Base-by-base conservation (phyloP, 169 alveolate genomes). In the Eimeria acervulina region DNA sequence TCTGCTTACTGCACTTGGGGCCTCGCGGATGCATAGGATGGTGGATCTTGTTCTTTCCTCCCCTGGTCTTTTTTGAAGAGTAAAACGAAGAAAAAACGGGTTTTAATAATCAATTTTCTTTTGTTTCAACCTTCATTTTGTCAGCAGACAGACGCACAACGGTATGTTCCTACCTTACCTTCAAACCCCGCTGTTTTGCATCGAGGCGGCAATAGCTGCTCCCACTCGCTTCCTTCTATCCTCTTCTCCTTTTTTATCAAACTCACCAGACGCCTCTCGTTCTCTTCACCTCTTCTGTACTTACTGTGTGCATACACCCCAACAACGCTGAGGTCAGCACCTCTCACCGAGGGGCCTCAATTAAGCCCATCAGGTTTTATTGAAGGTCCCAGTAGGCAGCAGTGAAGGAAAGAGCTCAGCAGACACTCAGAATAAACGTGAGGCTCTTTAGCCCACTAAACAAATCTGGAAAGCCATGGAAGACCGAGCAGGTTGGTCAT, bases 401-500 rank as follows among this genome's bases (percentile, higher is more conserved):
- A n/a, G 36, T 26, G 8, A 26, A n/a, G 74, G 13, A 2, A n/a
- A 63, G 13, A 63, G 38, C 38, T 17, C 38, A 26, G 38, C 5
- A 63, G 1, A 26, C 33, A 59, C 28, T n/a, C 8, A 12, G 68
- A 0, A 1, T 12, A 21, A 12, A 17, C 26, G 3, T 47, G n/a
- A 21, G 68, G 68, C 68, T 12, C 19, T 0, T 59, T 59, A 0
- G 68, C 68, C 68, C 68, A 59, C 26, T 1, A 59, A 0, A 12
- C 68, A 15, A 0, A 36, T 36, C 15, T 70, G 17, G 23, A 21
- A 23, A 70, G 83, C 83, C 83, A 70, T 70, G 83, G 83, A 36
- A 36, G 83, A 28, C 83, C 83, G 83, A 28, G 83, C 83, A 70
- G 83, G 83, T 70, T 26, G 8, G 44, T 28, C n/a, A 13, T 23